A percentile compares a stretch with the other conserved stretches of the same genome.
These are phyloP conservation scores for Xylaria sp. DNA, from an alignment of 2,329 filamentous ascomycete species.

Conservation along the genomic window DNA sequence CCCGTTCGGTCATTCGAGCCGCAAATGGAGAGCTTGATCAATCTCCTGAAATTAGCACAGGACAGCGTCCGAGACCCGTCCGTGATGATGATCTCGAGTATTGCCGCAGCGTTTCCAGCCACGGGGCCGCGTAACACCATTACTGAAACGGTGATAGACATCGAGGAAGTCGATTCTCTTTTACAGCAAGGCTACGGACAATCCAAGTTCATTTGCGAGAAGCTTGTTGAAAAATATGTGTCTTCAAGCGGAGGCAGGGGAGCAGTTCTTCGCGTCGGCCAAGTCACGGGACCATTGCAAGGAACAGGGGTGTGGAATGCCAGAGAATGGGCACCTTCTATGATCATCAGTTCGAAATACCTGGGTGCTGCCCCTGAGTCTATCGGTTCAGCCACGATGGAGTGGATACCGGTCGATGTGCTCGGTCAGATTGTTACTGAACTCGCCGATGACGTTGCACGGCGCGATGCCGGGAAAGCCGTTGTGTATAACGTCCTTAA, in stretches of 20 bases:
- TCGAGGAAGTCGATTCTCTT: constrained; percentile 14
- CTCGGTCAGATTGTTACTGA: constrained; percentile 25
- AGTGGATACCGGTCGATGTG: constrained; percentile 29
- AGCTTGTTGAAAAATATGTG: constrained; percentile 24
- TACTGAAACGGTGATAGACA: constrained; percentile 22
- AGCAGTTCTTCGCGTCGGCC: constrained; percentile 29
- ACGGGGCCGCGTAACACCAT: constrained; percentile 11
- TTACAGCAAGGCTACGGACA: constrained; percentile 27
- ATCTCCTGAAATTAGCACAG: constrained; percentile 21
- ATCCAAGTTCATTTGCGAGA: constrained; percentile 30
- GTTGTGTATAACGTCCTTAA: constrained; percentile 19
- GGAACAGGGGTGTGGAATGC: constrained; percentile 26
- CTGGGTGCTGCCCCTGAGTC: constrained; percentile 22
- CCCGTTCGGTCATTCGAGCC: constrained; percentile 23
- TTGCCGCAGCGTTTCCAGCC: constrained; percentile 23
- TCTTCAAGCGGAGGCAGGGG: constrained; percentile 13
- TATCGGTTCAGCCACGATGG: constrained; percentile 22
- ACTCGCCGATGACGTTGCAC: constrained; percentile 18
- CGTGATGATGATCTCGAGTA: constrained; percentile 28
- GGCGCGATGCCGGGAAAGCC: not conserved
- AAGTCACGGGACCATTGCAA: constrained; percentile 26
- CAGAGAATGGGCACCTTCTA: constrained; percentile 28
- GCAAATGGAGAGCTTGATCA: constrained; percentile 19
- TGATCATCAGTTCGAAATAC: constrained; percentile 27
- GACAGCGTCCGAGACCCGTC: constrained; percentile 8